Evolutionary conservation across 257 asterid genomes (phyloP), one percentile per base, ranked within the genome.

Genomic region (Primulina huaijiensis): DNA sequence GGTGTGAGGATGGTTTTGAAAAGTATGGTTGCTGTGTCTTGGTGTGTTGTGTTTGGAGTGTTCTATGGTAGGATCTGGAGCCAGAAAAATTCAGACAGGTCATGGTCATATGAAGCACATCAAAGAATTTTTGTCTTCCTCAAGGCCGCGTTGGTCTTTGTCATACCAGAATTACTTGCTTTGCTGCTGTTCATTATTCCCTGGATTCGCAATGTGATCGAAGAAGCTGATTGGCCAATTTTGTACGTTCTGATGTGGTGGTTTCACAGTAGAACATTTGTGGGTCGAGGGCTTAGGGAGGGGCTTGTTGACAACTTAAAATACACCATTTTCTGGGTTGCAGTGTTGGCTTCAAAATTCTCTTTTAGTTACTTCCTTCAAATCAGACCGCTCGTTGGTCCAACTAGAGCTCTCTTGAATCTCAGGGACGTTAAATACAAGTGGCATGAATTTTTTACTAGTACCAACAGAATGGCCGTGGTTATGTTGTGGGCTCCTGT

Each of bases 201-300:
- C 1, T 93, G 97, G 99, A 67, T 93, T 65, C 82, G 96, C 71
- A 93, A 90, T 77, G 89, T 86, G 70, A 72, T 93, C 64, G 99
- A 93, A 87, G 91, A 89, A 68, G 81, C 92, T 2, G 88, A 93
- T 65, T 93, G 96, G 99, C 90, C 80, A 85, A 79, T 93, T 68
- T 83, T 93, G 68, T 83, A 90, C 76, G 10, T 86, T 87, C 76
- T 93, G 70, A 78, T 93, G 8, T 93, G 99, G 99, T 93, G 99
- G 99, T 93, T 93, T 78, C 99, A 93, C 71, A 77, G 96, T 82
- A 86, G 94, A 76, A 86, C 83, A 35, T 93, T 89, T 75, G 97
- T 93, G 78, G 99, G 97, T 58, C 89, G 99, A 33, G 99, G 96
- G 72, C 88, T 93, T 67, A 90, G 97, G 75, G 97, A 93, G 86